Base-by-base conservation (phyloP, 2,329 filamentous ascomycete genomes). In the Aspergillus chevalieri region DNA sequence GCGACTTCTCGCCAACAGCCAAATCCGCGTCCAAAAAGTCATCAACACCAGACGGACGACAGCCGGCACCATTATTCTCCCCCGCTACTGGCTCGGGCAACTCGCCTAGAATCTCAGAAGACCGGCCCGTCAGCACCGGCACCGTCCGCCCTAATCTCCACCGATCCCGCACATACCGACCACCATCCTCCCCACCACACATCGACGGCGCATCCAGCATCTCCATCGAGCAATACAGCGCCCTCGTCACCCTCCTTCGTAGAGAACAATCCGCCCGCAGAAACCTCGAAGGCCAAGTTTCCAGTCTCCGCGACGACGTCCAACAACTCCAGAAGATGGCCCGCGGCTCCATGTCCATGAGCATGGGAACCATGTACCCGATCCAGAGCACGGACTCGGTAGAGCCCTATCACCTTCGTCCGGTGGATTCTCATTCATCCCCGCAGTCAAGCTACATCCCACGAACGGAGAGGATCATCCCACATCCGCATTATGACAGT, bases 221-320 rank as follows among this genome's bases (percentile, higher is more conserved):
- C 38, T 73, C 73, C 4, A 65, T 73, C 14, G 73, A 77, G 39
- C 72, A 76, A 47, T 75, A 76, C 53, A 74, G 71, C 49, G 68
- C 70, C 0, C 62, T 77, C 2, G 67, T 75, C 24, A 73, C 68
- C 10, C 64, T 77, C 1, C 64, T 77, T 10, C 67, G 72, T 5
- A 64, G 72, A 44, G 74, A 77, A 53, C 72, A 76, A 52, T 67
- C 65, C 4, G 74, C 74, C 2, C 72, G 74, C 26, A 65, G 70
- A 34, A 65, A 64, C 19, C 62, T 77, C 1, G 74, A 77, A 55
- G 61, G 61, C 30, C 72, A 77, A 55, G 64, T 77, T 3, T 57
- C 65, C 6, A 56, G 65, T 30, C 59, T 77, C 4, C 71, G 72
- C 38, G 66, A 70, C 39, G 70, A 75, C 43, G 56, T 73, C 22